phyloP scores from a whole-genome alignment of 2,329 filamentous ascomycete species.

The Cercospora zeae-maydis region DNA sequence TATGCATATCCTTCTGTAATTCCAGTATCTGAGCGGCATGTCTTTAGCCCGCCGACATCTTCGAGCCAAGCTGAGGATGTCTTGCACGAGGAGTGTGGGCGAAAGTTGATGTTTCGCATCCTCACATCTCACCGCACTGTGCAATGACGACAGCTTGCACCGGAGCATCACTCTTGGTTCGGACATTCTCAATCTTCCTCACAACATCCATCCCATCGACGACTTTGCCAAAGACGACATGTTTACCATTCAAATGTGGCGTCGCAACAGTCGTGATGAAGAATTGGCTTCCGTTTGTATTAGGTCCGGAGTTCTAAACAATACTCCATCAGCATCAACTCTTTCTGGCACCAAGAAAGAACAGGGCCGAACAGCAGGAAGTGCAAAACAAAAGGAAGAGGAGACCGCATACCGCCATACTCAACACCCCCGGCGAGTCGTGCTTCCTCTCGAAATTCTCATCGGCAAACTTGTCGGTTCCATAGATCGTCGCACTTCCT shows the following conservation, averaged over 20 bases:
- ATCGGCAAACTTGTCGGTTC: slow-evolving; percentile 77
- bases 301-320: slow-evolving; percentile 75
- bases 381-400: not conserved
- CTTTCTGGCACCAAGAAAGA: not conserved
- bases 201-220: slow-evolving; percentile 87
- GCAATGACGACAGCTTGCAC: slow-evolving; percentile 78
- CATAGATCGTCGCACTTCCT: slow-evolving; percentile 82
- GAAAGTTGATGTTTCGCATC: not conserved
- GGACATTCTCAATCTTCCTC: slow-evolving; percentile 84
- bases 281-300: slow-evolving; percentile 94
- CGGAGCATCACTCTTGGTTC: slow-evolving; percentile 80
- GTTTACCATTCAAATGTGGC: slow-evolving; percentile 85
- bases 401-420: slow-evolving; percentile 76
- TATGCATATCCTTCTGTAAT: too few relatives aligned
- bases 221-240: slow-evolving; percentile 92
- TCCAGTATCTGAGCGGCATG: too few relatives aligned
- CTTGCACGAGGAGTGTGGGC: not conserved
- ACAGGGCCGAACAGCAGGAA: slow-evolving; percentile 1
- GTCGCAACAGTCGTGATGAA: slow-evolving; percentile 91
- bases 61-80: too few relatives aligned
- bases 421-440: slow-evolving; percentile 73
- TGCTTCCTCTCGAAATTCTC: slow-evolving; percentile 85
- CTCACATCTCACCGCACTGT: slow-evolving; percentile 89
- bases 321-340: not conserved
- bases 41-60: too few relatives aligned